phyloP scores from a whole-genome alignment of 2,329 filamentous ascomycete genomes.

The Madurella mycetomatis region DNA sequence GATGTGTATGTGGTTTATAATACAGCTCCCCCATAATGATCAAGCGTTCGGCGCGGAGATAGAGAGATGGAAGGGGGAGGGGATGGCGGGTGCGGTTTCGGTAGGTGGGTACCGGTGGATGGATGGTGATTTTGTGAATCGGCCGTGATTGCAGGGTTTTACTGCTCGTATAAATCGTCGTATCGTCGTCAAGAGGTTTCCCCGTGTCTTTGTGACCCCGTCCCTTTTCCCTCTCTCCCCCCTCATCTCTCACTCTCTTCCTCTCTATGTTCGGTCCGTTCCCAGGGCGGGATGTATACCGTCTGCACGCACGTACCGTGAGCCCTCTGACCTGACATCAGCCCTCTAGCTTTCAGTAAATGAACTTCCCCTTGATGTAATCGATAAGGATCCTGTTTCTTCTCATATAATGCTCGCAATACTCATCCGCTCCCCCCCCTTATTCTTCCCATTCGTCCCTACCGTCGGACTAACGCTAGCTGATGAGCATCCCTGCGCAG shows the following conservation, averaged over 20 bases:
- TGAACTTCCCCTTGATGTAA: not conserved
- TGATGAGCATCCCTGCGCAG: slow-evolving; percentile 17
- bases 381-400: not conserved
- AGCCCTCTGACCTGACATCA: too few relatives aligned
- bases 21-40: not conserved
- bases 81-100: not conserved
- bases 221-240: not conserved
- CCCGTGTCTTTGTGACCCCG: not conserved
- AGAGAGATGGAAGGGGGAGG: not conserved
- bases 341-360: too few relatives aligned
- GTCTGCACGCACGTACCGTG: not conserved
- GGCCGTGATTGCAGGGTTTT: slow-evolving; percentile 1
- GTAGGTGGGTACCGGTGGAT: not conserved
- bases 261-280: not conserved
- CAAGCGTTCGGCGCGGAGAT: not conserved
- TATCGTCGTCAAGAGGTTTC: not conserved
- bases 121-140: not conserved
- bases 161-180: slow-evolving; percentile 3
- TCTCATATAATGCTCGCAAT: slow-evolving; percentile 41
- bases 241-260: not conserved
- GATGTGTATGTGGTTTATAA: not conserved
- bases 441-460: slow-evolving; percentile 29
- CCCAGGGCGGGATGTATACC: not conserved
- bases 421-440: slow-evolving; percentile 42
- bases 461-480: slow-evolving; percentile 28